These are phyloP conservation scores for Nakazawaea ishiwadae DNA, from an alignment of 805 yeast genomes.

Conservation along the genomic window DNA sequence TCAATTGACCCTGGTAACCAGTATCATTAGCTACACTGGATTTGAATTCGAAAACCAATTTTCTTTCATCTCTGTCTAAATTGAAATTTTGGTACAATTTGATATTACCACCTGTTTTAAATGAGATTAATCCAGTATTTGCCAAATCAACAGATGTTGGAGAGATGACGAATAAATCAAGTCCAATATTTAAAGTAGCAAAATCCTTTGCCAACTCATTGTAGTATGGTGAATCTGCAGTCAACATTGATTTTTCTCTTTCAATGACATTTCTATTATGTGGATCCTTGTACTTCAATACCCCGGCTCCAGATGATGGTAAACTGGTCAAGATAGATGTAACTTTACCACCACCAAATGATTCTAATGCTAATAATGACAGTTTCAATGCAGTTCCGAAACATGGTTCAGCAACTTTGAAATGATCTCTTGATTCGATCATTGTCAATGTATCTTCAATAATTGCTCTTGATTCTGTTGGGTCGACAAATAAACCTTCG, in stretches of 20 bases:
- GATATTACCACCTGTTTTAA: conserved; percentile 66
- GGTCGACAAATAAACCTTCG: conserved; percentile 76
- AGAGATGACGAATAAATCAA: conserved; percentile 72
- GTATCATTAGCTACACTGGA: conserved; percentile 41
- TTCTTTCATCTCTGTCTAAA: conserved; percentile 63
- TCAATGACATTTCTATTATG: conserved; percentile 32
- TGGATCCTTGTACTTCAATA: conserved; percentile 40
- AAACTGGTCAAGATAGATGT: conserved; percentile 59
- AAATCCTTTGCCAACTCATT: conserved; percentile 53
- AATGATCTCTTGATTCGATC: conserved; percentile 43
- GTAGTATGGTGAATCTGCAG: conserved; percentile 61
- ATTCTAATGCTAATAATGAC: conserved; percentile 56
- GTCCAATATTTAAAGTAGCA: conserved; percentile 56
- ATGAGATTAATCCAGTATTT: conserved; percentile 60
- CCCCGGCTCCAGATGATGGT: conserved; percentile 83
- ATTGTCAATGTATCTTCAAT: conserved; percentile 66
- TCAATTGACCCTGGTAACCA: conserved; percentile 80
- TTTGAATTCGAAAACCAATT: conserved; percentile 57
- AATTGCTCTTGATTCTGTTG: conserved; percentile 55
- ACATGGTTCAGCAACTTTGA: conserved; percentile 55
- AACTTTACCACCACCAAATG: conserved; percentile 81
- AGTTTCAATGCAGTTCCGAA: conserved; percentile 76
- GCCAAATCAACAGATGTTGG: conserved; percentile 65
- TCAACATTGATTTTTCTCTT: conserved; percentile 42
- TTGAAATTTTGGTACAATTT: conserved; percentile 64